Base-by-base conservation (phyloP, 2,329 filamentous ascomycete species). In the Colletotrichum destructivum region DNA sequence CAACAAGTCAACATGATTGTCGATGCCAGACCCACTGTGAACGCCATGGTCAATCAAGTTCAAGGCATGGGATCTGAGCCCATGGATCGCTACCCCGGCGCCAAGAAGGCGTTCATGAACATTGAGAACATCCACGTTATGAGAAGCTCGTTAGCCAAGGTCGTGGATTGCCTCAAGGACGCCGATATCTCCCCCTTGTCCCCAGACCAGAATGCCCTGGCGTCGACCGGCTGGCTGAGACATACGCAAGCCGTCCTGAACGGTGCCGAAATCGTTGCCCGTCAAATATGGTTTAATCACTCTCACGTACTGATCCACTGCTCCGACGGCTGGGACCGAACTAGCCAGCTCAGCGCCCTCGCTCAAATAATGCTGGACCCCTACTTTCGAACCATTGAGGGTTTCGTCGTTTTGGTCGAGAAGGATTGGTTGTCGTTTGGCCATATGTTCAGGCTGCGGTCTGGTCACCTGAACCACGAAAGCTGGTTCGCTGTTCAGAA, bases 81-180 rank as follows among this genome's bases (percentile, higher is more conserved):
- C 78, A 98, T 98, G 94, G 94, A 98, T 75, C 93, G 98, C 82
- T 99, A 99, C 84, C 94, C 93, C 73, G 96, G 95, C 77, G 94
- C 95, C 18, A 92, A 92, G 71, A 98, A 98, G 82, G 92, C 93
- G 40, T 99, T 97, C 79, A 88, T 99, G 67, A 96, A 94, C 74
- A 99, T 99, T 78, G 96, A 97, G 81, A 99, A 99, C 80, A 98
- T 99, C 72, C 96, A 99, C 79, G 95, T 98, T 73, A 99, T 99
- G 96, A 90, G 96, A 69, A 93, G 93, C 73, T 98, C 96, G 2
- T 86, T 99, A 44, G 92, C 93, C 76, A 96, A 92, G 75, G 93
- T 99, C 23, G 87, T 98, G 64, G 95, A 97, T 74, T 93, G 94
- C 3, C 85, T 99, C 78, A 98, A 97, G 79, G 96, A 98, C 76